phyloP scores from a whole-genome alignment of 2,329 filamentous ascomycete species.

The Epicoccum sorghinum region DNA sequence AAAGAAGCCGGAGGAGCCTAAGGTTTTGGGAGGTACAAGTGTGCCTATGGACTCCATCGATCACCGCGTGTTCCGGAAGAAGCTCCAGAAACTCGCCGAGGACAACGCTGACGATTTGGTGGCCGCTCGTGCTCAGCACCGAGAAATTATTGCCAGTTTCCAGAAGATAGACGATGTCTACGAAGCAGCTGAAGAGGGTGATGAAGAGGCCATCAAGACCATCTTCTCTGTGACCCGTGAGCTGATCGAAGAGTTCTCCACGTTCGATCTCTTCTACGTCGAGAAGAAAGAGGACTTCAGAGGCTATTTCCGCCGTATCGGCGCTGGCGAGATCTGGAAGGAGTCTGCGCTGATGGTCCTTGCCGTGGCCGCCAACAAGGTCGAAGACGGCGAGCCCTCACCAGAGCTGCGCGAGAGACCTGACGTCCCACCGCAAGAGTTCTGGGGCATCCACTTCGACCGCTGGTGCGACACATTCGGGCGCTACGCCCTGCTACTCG shows the following conservation, averaged over 20 bases:
- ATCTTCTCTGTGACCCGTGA: conserved; percentile 66
- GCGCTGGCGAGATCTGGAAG: conserved; percentile 42
- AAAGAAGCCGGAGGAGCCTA: conserved; percentile 11
- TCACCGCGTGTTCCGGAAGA: conserved; percentile 36
- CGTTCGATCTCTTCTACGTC: conserved; percentile 64
- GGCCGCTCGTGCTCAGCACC: conserved; percentile 42
- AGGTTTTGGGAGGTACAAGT: conserved; percentile 36
- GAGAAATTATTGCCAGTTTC: conserved; percentile 49
- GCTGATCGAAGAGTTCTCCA: conserved; percentile 65
- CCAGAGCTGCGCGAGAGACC: conserved; percentile 38
- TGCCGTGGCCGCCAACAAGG: conserved; percentile 42
- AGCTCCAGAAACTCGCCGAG: conserved; percentile 34
- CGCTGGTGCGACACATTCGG: conserved; percentile 91
- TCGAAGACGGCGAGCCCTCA: conserved; percentile 39
- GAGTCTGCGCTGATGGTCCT: conserved; percentile 44
- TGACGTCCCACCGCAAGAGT: conserved; percentile 57
- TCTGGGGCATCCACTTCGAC: conserved; percentile 80
- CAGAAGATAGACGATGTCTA: conserved; percentile 53
- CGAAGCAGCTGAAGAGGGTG: conserved; percentile 54
- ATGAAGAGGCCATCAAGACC: conserved; percentile 57
- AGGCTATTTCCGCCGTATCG: conserved; percentile 44
- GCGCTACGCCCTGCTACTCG: conserved; percentile 80
- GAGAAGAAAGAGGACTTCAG: conserved; percentile 53
- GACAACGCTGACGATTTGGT: conserved; percentile 51
- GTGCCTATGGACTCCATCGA: conserved; percentile 38